Evolutionary conservation across 768 basidiomycete species (phyloP), one percentile per base, ranked within the genome.

Genomic region (Pholiota molesta): DNA sequence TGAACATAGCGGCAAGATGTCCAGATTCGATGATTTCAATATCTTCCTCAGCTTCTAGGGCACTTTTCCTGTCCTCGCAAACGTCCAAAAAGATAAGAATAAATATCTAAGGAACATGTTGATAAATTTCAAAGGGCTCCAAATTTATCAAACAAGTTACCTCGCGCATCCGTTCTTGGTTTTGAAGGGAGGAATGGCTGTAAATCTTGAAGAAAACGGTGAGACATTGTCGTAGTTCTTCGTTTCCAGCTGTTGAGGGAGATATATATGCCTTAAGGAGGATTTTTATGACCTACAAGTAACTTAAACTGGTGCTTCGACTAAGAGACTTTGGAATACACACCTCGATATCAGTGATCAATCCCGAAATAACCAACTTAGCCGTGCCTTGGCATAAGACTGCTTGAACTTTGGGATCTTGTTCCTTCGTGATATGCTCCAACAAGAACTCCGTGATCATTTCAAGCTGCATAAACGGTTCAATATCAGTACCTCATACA

Each of bases 161-260:
- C 62, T 75, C 71, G 42, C 78, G 83, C 81, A 97, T 88, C n/a
- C 83, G 74, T 17, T 82, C 73, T 73, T 97, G 95, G 68, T 96
- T 92, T 21, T 67, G 67, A 5, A 83, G 72, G 0, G 89, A 88
- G n/a, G 93, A 92, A 74, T 88, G 93, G 73, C 92, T 92, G 70
- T 90, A 97, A 0, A 88, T 86, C 1, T 87, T 91, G 75, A 96
- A 88, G 80, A 97, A 97, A 72, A 90, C 92, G 3, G 89, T 83
- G 40, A 97, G 74, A 68, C 90, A 94, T 72, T 98, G 96, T 44
- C 93, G 83, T 17, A 98, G 79, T 59, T 90, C 85, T 62, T 92
- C 89, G 68, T 97, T 98, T 29, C 87, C 85, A 16, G 77, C 81
- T 2, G 93, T 97, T 57, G 89, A 84, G 1, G 93, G 92, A 0